These are phyloP conservation scores for Raffaelea deltoideospora DNA, from an alignment of 2,329 filamentous ascomycete species.

Conservation along the genomic window DNA sequence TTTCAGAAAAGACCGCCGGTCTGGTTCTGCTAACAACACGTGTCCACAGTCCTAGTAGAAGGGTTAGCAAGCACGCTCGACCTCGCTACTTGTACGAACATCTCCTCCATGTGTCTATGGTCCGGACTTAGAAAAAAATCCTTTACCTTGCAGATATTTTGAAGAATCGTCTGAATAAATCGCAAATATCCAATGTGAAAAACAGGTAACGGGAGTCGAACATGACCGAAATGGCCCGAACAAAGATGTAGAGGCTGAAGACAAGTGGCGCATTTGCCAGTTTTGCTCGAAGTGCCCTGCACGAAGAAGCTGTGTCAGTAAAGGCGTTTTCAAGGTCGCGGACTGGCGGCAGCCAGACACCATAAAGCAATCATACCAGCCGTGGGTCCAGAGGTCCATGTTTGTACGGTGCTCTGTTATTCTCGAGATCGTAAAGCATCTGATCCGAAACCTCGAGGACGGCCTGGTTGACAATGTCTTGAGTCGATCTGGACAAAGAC, in stretches of 20 bases:
- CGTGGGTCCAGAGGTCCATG: constrained; percentile 81
- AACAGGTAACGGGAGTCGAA: constrained; percentile 75
- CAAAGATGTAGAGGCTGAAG: constrained; percentile 67
- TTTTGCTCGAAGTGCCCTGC: constrained; percentile 73
- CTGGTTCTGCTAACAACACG: constrained; percentile 67
- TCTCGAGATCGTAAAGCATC: constrained; percentile 80
- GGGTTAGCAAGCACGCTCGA: not conserved
- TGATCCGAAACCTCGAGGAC: constrained; percentile 91
- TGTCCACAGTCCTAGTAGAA: constrained; percentile 54
- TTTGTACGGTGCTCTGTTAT: constrained; percentile 57
- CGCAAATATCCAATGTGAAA: constrained; percentile 96
- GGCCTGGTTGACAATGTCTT: constrained; percentile 90
- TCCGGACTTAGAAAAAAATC: no score
- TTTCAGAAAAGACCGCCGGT: constrained; percentile 62
- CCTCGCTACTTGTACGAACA: no score
- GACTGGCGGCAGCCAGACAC: constrained; percentile 4
- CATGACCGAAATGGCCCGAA: constrained; percentile 90
- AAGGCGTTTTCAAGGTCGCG: no score
- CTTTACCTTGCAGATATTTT: constrained; percentile 77
- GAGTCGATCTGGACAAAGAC: constrained; percentile 50
- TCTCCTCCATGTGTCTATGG: no score
- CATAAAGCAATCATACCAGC: constrained; percentile 32
- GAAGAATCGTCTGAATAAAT: constrained; percentile 79
- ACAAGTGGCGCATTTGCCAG: constrained; percentile 66
- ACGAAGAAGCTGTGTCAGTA: not conserved